Base-by-base conservation (phyloP, 2,329 filamentous ascomycete genomes). In the Alternaria sp. region DNA sequence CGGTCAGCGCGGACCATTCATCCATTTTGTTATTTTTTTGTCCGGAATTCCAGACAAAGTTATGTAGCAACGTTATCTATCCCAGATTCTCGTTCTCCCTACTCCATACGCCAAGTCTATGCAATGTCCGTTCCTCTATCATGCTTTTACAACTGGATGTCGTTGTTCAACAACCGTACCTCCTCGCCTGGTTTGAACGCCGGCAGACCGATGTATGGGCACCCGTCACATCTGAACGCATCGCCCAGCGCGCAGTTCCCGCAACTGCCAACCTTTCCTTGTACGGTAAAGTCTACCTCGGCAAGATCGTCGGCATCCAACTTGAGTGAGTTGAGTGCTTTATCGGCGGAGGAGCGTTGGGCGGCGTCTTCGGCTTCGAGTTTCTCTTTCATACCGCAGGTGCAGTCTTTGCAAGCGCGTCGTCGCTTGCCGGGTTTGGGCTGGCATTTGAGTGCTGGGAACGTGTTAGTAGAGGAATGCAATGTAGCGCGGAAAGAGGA, bases 101-200 rank as follows among this genome's bases (percentile, higher is more conserved):
- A 52, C 50, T 26, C 54, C 28, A 23, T 54, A 57, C 50, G 54
- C 54, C 54, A 28, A 37, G 10, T 46, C 24, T 29, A 40, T 41
- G 23, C 29, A 50, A 34, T 41, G 23, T 49, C 28, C 8, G 10
- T 39, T 21, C 14, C 23, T 17, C 17, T 24, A 40, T 3, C 28
- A 26, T 8, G 26, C 11, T 5, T 54, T 48, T 71, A 97, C 73
- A 97, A 80, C 81, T 97, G 93, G 58, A 92, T 86, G 72, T 92
- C 87, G 67, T 96, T 92, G 77, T 96, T 94, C 72, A 97, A 76
- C 60, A 99, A 82, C 72, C 88, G 85, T 50, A 98, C 93, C 80
- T 98, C 93, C 82, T 99, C 93, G 14, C 95, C 95, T 3, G 93
- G 93, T 83, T 97, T 97, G 83, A 99, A 99, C 4, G 95, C 91